phyloP scores from a whole-genome alignment of 1,284 basidiomycete species.

The Cystobasidiaceae sp. region DNA sequence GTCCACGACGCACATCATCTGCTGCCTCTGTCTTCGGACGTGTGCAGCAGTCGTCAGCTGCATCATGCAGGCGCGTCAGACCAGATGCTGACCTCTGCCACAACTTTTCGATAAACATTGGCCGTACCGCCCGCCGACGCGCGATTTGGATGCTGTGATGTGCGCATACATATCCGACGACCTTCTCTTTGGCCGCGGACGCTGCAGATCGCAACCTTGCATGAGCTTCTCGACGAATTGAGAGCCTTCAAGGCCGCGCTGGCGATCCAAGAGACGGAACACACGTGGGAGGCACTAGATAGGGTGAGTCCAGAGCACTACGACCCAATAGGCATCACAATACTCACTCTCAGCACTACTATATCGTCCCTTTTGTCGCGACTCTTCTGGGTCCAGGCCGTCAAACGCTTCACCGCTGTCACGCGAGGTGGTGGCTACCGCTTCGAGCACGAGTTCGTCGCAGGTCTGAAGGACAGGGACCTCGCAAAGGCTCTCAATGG shows the following conservation, averaged over 20 bases:
- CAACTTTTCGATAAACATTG: slow-evolving; percentile 7
- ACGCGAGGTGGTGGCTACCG: slow-evolving; percentile 55
- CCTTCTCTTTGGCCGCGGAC: background rate
- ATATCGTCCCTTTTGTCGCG: no score
- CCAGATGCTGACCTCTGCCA: no score
- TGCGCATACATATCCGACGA: background rate
- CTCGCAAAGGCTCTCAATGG: slow-evolving; percentile 57
- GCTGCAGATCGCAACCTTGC: background rate
- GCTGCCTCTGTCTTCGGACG: no score
- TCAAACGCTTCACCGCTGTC: slow-evolving; percentile 56
- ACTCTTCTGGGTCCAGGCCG: no score
- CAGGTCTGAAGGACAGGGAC: slow-evolving; percentile 53
- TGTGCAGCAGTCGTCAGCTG: no score
- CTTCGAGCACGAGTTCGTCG: slow-evolving; percentile 56
- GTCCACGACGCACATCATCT: background rate
- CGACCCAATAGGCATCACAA: background rate
- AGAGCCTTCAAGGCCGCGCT: slow-evolving; percentile 52
- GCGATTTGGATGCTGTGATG: background rate
- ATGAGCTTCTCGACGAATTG: slow-evolving; percentile 50
- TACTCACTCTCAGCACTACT: background rate
- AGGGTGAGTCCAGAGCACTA: no score
- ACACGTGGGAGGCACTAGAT: slow-evolving; percentile 72
- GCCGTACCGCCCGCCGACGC: background rate
- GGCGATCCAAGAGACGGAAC: slow-evolving; percentile 63
- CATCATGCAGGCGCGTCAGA: no score